These are phyloP conservation scores for Apiospora koreana DNA, from an alignment of 2,329 filamentous ascomycete genomes.

Conservation along the genomic window DNA sequence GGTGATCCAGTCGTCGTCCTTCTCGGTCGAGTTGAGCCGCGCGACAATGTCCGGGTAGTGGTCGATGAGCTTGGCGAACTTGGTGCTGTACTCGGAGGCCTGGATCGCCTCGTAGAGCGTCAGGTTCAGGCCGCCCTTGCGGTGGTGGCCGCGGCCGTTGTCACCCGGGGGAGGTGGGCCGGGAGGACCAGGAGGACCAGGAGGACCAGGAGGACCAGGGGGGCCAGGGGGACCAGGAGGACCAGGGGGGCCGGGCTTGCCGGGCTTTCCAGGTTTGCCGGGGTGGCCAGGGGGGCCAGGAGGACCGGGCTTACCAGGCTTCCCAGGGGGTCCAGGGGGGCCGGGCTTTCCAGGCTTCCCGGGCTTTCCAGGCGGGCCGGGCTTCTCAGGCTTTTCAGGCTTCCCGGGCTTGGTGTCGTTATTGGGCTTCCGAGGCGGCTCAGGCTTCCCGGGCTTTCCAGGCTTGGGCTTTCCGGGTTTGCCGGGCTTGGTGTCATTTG, in stretches of 20 bases:
- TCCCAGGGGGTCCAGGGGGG: neutral
- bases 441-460: neutral
- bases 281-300: too few species aligned
- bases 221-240: neutral
- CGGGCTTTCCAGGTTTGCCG: neutral
- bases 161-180: neutral
- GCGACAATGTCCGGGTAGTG: slow-evolving; percentile 72
- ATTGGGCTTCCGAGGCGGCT: neutral
- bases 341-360: too few species aligned
- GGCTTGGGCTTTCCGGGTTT: neutral
- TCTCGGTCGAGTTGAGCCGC: slow-evolving; percentile 70
- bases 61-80: slow-evolving; percentile 74
- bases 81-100: slow-evolving; percentile 74
- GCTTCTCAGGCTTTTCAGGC: neutral
- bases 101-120: slow-evolving; percentile 82
- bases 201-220: neutral
- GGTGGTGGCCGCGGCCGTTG: slow-evolving; percentile 25
- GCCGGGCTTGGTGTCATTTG: neutral
- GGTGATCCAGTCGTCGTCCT: slow-evolving; percentile 63
- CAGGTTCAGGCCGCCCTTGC: slow-evolving; percentile 53
- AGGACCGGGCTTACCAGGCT: too few species aligned
- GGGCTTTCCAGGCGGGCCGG: neutral
- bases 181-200: neutral
- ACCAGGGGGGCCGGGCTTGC: neutral
- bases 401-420: neutral